Conservation (phyloP, 1,284 basidiomycete species). For the Phenoliferia sp. region DNA sequence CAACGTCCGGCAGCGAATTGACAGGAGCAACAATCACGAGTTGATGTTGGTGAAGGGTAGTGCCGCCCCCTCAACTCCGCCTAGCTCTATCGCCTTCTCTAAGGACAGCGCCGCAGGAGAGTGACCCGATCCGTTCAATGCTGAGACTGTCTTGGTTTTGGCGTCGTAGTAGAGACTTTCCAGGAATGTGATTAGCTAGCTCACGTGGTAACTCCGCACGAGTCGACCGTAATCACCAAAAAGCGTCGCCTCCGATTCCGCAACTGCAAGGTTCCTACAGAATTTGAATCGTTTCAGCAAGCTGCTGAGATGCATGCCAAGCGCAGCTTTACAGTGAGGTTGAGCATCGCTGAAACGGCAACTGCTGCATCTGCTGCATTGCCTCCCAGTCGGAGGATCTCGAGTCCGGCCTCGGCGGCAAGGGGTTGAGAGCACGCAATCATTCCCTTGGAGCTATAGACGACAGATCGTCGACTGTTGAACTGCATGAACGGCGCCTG, state of each 20-base stretch:
- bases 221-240: slow-evolving; percentile 14
- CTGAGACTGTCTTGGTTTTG: slow-evolving; percentile 69
- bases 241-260: slow-evolving; percentile 31
- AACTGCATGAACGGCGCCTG: background rate
- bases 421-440: slow-evolving; percentile 87
- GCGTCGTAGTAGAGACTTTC: slow-evolving; percentile 61
- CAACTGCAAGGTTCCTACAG: slow-evolving; percentile 27
- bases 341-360: slow-evolving; percentile 25
- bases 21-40: slow-evolving; percentile 11
- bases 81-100: slow-evolving; percentile 64
- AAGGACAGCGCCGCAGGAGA: slow-evolving; percentile 75
- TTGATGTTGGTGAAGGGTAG: slow-evolving; percentile 39
- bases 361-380: slow-evolving; percentile 60
- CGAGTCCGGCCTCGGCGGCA: slow-evolving; percentile 79
- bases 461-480: background rate
- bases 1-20: background rate
- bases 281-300: too few species aligned
- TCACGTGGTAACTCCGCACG: background rate
- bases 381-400: slow-evolving; percentile 81
- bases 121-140: slow-evolving; percentile 78
- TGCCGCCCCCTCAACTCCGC: slow-evolving; percentile 55
- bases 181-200: slow-evolving; percentile 2
- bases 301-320: too few species aligned
- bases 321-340: too few species aligned
- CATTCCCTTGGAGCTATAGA: slow-evolving; percentile 63